Evolutionary conservation across 495 filamentous ascomycete genomes (phyloP), one percentile per base, ranked within the genome.

Genomic region (Parmelia sp.): DNA sequence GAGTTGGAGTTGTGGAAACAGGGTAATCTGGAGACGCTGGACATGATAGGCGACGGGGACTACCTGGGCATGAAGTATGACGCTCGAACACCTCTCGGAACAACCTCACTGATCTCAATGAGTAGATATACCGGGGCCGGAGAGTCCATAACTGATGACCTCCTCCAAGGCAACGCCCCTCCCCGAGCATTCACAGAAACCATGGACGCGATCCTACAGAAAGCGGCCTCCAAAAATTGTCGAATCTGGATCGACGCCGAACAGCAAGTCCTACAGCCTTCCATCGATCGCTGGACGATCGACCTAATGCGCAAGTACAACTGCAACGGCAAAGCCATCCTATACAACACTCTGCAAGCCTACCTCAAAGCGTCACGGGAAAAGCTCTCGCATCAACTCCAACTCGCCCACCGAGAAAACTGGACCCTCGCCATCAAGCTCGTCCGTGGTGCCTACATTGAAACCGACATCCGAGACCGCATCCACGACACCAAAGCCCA

Each of bases 11-110:
- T 71, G 63, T 93, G 89, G 89, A 82, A 80, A 45, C 76, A 80
- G 23, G 88, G 89, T 1, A 88, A 87, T n/a, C 65, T 90, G 57
- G 81, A 85, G 56, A 91, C 89, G 0, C 80, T 95, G 29, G 72
- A 75, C 8, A 82, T 91, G 71, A 79, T 86, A 2, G 74, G 75
- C 12, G 74, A 79, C 3, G 88, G 87, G 1, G 89, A 93, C 69
- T 96, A 88, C 70, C 82, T 93, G 17, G 88, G 85, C 1, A 73
- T 94, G 58, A 96, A 96, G 78, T 84, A 73, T 67, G 79, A 68
- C 47, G 11, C 53, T 45, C 17, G 12, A 7, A 40, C 15, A 17
- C 21, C 35, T 37, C n/a, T 23, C 7, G 37, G 12, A 42, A 60
- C 61, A 36, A 59, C 29, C 58, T 15, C 19, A 53, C 58, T 53